Evolutionary conservation across 768 basidiomycete species (phyloP), one percentile per base, ranked within the genome.

Genomic region (Piloderma croceum): DNA sequence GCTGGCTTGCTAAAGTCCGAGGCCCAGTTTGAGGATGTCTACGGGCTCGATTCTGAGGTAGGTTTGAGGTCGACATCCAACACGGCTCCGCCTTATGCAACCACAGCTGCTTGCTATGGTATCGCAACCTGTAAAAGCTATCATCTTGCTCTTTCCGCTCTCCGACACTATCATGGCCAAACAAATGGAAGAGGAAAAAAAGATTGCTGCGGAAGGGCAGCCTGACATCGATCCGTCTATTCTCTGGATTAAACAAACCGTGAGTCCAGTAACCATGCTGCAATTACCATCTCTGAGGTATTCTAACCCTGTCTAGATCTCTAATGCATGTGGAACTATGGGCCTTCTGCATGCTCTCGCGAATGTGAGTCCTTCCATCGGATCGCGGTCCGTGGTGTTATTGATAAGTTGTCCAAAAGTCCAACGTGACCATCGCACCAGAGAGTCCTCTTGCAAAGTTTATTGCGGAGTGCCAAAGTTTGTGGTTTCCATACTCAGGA

Each of bases 181-280:
- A 31, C 67, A 79, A 31, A 66, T 67, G 31, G 63, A 67, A 33
- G 86, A 90, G 46, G 89, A 91, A 47, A 62, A 61, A 31, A 56
- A 59, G 48, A 72, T 86, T 35, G 60, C 60, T 20, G 60, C 58
- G 11, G 67, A 70, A 31, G 78, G 58, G 5, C 65, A 70, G 40
- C 65, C 61, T 7, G 58, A 63, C 0, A 53, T 87, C 4, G 79
- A 88, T 50, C 72, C 76, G 5, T 77, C 76, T 0, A 63, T 94
- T 4, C 66, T 92, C 50, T 96, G 80, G 74, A 89, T 94, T 65
- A 90, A 90, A 59, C 92, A 96, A 59, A 94, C 86, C 38, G 90
- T 89, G 41, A 23, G 73, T 55, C 22, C 24, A 29, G n/a, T 21
- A 11, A 38, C 11, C 21, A 2, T 18, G 12, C 20, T 29, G 19